Base-by-base conservation (phyloP, 2,329 filamentous ascomycete genomes). In the Fusarium lateritium region DNA sequence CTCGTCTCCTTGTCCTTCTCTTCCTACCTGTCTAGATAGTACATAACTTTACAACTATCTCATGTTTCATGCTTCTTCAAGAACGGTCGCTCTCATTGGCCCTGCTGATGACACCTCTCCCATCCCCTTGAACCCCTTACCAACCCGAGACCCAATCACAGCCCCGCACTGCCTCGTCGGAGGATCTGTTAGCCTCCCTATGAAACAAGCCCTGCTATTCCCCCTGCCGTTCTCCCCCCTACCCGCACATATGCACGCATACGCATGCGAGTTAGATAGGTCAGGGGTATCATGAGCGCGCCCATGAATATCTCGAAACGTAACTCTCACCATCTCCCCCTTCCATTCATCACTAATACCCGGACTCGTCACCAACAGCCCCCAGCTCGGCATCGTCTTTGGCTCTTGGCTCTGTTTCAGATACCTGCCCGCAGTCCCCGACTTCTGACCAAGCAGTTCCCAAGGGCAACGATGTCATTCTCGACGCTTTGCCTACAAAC, bases 191-290 rank as follows among this genome's bases (percentile, higher is more conserved):
- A 74, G 68, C 55, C 56, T 64, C 56, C 45, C 47, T 57, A 63
- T 75, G 73, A 75, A 75, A 75, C 73, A 71, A 73, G 69, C 73
- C 69, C 70, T 75, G 65, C 62, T 59, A 39, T 60, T 36, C 22
- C 47, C 59, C 60, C 66, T 65, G 66, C 57, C 58, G 47, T 54
- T 44, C 19, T 49, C 47, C 69, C 70, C 72, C 69, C 56, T 72
- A 67, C 60, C 44, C 58, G 61, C 70, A 72, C 64, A 68, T 45
- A 43, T 47, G 40, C 55, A 69, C 62, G 53, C 64, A 65, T 59
- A 62, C 55, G 59, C 55, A 64, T 64, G 58, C 59, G 65, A 62
- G 39, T 54, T 59, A 28, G 45, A 45, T 42, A 58, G 56, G 53
- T 61, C 54, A 69, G 65, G 61, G 66, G 65, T 56, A 13, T 58